Conservation (phyloP, 2,329 filamentous ascomycete genomes). For the Penicillium concentricum region DNA sequence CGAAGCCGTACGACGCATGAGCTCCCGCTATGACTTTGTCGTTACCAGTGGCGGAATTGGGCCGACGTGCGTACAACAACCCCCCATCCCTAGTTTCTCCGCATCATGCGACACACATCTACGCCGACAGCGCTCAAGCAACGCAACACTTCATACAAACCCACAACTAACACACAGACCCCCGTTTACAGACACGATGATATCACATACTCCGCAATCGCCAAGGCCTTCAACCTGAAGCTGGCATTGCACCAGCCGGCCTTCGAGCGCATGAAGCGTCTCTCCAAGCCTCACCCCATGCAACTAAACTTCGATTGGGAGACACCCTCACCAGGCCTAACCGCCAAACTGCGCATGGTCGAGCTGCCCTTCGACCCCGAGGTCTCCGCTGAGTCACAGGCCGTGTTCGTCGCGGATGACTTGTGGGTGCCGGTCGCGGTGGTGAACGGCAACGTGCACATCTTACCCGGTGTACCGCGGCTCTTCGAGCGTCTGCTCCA, state of each 20-base stretch:
- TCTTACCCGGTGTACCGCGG: slow-evolving; percentile 83
- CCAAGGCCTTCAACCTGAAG: slow-evolving; percentile 77
- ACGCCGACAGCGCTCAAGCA: neutral
- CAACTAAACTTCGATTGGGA: slow-evolving; percentile 83
- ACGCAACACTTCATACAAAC: neutral
- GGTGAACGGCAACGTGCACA: slow-evolving; percentile 90
- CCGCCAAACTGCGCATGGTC: slow-evolving; percentile 87
- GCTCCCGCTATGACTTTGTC: slow-evolving; percentile 84
- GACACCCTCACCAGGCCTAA: slow-evolving; percentile 71
- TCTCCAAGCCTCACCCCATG: slow-evolving; percentile 70
- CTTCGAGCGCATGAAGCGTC: slow-evolving; percentile 76
- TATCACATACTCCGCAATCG: slow-evolving; percentile 93
- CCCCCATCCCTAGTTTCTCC: neutral
- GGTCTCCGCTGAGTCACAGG: slow-evolving; percentile 66
- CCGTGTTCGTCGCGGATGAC: slow-evolving; percentile 74
- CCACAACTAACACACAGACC: neutral
- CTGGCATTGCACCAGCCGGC: slow-evolving; percentile 75
- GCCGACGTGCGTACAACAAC: slow-evolving; percentile 67
- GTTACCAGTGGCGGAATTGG: slow-evolving; percentile 95
- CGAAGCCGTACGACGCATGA: slow-evolving; percentile 85
- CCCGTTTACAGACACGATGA: slow-evolving; percentile 77
- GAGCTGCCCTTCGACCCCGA: slow-evolving; percentile 73
- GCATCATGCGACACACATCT: neutral
- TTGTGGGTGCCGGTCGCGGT: slow-evolving; percentile 89
- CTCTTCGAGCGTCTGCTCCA: slow-evolving; percentile 79